Conservation (phyloP, 1,284 basidiomycete species). For the Pulveroboletus sp. region DNA sequence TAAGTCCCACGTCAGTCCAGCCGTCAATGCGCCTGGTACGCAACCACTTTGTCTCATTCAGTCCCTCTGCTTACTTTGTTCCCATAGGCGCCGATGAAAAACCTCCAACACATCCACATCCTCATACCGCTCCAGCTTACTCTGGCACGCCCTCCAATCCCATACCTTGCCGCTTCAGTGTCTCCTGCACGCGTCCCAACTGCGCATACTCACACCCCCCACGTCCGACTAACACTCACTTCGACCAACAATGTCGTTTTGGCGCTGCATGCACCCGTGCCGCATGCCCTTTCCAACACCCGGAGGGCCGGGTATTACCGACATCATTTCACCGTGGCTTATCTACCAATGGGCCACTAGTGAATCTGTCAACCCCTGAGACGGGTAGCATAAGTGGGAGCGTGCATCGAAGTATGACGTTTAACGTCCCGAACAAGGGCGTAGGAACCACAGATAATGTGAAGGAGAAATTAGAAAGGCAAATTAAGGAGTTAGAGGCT, state of each 20-base stretch:
- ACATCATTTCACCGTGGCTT: constrained; percentile 75
- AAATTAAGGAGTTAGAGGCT: constrained; percentile 58
- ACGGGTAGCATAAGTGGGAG: constrained; percentile 63
- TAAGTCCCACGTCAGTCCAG: constrained; percentile 86
- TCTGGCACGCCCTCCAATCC: constrained; percentile 38
- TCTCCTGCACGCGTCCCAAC: constrained; percentile 69
- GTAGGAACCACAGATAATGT: constrained; percentile 35
- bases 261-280: constrained; percentile 77
- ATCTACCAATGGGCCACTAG: constrained; percentile 55
- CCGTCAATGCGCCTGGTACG: constrained; percentile 65
- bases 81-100: constrained; percentile 44
- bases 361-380: constrained; percentile 60
- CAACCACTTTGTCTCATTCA: constrained; percentile 4
- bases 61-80: constrained; percentile 4
- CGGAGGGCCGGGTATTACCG: constrained; percentile 75
- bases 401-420: constrained; percentile 66
- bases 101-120: constrained; percentile 30
- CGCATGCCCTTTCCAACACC: constrained; percentile 76
- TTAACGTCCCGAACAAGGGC: constrained; percentile 47
- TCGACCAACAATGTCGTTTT: constrained; percentile 65
- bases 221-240: constrained; percentile 42
- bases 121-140: constrained; percentile 22
- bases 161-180: constrained; percentile 73
- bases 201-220: constrained; percentile 73
- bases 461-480: constrained; percentile 57